These are phyloP conservation scores for Gonapodya prolifera DNA, from an alignment of 192 early-diverging fungal species.

Conservation along the genomic window DNA sequence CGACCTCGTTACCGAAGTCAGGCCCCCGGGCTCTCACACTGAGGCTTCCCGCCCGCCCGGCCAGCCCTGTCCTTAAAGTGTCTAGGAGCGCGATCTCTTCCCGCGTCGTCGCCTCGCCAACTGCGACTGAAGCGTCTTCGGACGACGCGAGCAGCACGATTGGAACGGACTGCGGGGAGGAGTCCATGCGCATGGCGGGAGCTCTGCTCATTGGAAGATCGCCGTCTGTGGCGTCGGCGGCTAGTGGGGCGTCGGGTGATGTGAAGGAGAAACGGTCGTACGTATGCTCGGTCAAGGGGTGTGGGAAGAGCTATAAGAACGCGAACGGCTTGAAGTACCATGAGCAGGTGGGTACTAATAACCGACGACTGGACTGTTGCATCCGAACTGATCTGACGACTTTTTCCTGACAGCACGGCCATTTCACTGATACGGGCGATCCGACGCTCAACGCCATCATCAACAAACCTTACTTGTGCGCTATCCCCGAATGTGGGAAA, in stretches of 20 bases:
- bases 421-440: conserved; percentile 7
- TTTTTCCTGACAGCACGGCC: conserved; percentile 7
- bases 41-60: too few relatives aligned
- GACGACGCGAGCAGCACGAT: too few relatives aligned
- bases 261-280: conserved; percentile 6
- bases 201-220: too few relatives aligned
- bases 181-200: too few relatives aligned
- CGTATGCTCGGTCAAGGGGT: background rate
- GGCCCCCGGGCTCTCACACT: too few relatives aligned
- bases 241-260: background rate
- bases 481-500: background rate
- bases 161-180: too few relatives aligned
- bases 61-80: too few relatives aligned
- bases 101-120: too few relatives aligned
- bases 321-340: conserved; percentile 8
- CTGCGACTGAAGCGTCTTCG: too few relatives aligned
- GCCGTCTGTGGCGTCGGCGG: too few relatives aligned
- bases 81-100: too few relatives aligned
- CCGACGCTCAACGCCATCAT: conserved; percentile 7
- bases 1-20: too few relatives aligned
- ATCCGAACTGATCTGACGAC: background rate
- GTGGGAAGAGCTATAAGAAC: conserved; percentile 6
- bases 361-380: background rate
- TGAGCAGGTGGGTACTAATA: background rate
- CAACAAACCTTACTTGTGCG: background rate